Evolutionary conservation across 768 basidiomycete species (phyloP).

Genomic region (Gymnopilus junonius): DNA sequence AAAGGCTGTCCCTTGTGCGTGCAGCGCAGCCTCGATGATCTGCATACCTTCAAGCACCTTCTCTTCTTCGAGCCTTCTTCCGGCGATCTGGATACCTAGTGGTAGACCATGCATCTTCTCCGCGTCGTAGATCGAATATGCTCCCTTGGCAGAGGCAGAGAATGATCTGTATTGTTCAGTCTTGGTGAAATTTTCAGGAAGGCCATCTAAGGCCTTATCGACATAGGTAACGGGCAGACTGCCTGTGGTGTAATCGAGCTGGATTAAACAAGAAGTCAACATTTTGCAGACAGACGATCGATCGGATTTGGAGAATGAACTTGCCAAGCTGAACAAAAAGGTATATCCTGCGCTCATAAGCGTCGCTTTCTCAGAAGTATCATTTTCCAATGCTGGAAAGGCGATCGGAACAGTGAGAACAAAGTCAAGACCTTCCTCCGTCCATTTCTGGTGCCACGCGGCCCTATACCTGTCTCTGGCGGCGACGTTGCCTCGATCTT

Average conservation of each 20-base stretch:
- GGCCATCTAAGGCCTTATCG: conserved; percentile 4
- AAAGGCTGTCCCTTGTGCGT: conserved; percentile 30
- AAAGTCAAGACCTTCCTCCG: conserved; percentile 60
- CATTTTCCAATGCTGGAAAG: conserved; percentile 61
- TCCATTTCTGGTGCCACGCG: conserved; percentile 51
- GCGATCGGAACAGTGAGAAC: conserved; percentile 64
- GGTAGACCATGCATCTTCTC: conserved; percentile 71
- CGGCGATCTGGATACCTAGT: conserved; percentile 67
- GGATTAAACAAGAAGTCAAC: background rate
- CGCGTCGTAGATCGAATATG: conserved; percentile 58
- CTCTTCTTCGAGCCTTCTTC: conserved; percentile 70
- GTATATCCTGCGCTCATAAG: conserved; percentile 67
- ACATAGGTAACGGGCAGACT: conserved; percentile 9
- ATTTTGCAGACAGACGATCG: conserved; percentile 13
- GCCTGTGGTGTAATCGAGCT: conserved; percentile 16
- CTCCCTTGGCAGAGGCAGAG: conserved; percentile 40
- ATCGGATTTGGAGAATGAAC: conserved; percentile 23
- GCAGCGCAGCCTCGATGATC: conserved; percentile 46
- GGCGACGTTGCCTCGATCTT: conserved; percentile 54
- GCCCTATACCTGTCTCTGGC: conserved; percentile 48
- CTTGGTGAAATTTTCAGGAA: conserved; percentile 8
- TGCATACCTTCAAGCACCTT: conserved; percentile 74
- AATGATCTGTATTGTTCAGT: conserved; percentile 35
- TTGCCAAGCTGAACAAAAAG: conserved; percentile 68
- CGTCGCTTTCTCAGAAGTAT: conserved; percentile 53